phyloP scores from a whole-genome alignment of 2,329 filamentous ascomycete genomes.

The Microdochium trichocladiopsis region DNA sequence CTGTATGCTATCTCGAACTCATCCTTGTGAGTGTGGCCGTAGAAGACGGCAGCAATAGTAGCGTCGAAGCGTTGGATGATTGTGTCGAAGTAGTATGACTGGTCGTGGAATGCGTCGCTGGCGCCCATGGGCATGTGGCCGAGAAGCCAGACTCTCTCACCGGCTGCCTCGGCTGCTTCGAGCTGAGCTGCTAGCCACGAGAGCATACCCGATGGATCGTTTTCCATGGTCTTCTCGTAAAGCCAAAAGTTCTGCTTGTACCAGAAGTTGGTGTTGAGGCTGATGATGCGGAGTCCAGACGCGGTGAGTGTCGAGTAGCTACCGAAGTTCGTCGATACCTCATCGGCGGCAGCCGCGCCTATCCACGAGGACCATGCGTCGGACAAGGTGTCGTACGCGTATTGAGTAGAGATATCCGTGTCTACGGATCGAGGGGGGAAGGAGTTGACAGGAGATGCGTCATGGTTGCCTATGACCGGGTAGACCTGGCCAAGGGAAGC shows the following conservation, averaged over 20 bases:
- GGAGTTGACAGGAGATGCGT: conserved; percentile 24
- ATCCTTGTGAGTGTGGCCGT: conserved; percentile 24
- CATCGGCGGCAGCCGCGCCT: conserved; percentile 15
- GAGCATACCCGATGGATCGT: conserved; percentile 26
- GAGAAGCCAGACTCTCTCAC: conserved; percentile 30
- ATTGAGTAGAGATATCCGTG: conserved; percentile 21
- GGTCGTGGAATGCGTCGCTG: conserved; percentile 26
- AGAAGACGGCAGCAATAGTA: conserved; percentile 23
- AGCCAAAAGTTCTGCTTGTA: conserved; percentile 31
- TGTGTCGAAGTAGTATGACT: conserved; percentile 23
- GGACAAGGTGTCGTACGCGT: conserved; percentile 27
- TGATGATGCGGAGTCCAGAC: conserved; percentile 29
- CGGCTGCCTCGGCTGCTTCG: conserved; percentile 23
- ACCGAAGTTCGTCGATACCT: conserved; percentile 19
- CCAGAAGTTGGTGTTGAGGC: conserved; percentile 32
- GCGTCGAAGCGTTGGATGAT: conserved; percentile 18
- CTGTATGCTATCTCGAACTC: conserved; percentile 23
- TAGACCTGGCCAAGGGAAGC: conserved; percentile 22
- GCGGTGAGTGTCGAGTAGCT: conserved; percentile 25
- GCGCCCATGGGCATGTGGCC: conserved; percentile 27
- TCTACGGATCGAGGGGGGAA: conserved; percentile 21
- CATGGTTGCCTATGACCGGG: conserved; percentile 30
- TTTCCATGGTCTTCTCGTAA: conserved; percentile 26
- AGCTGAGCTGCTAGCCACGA: conserved; percentile 29
- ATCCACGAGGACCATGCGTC: conserved; percentile 24